Base-by-base conservation (phyloP, 192 early-diverging fungal species). In the Fimicolochytrium jonesii region DNA sequence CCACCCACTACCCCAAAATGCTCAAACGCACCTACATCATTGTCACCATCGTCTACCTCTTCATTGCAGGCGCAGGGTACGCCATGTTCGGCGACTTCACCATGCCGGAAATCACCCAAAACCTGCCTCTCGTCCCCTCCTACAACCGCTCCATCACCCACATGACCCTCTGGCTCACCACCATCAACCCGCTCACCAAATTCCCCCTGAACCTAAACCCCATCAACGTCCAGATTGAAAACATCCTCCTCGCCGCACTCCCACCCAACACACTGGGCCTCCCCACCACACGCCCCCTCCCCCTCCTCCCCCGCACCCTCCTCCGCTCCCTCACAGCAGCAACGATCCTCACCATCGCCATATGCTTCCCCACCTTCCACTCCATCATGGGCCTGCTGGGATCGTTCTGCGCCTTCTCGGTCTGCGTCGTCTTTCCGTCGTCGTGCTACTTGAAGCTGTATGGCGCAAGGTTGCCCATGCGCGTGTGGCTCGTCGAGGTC, bases 171-270 rank as follows among this genome's bases (percentile, higher is more conserved):
- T 75, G 69, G 46, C 64, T 90, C 4, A 75, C 86, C 26, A 80
- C 82, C 11, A 56, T 89, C 29, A 89, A 87, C 28, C 87, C 88
- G 6, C 47, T 86, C 34, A 87, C 88, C 26, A 89, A 89, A 59
- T 89, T 84, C 59, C 81, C 84, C 13, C 59, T 89, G 13, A 81
- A 73, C 42, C 43, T 87, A 35, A 85, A 78, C 17, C 87, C 87
- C 23, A 69, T 89, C 20, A 80, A 74, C 47, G 32, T 44, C 18
- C 31, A 51, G 26, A 17, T 64, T 13, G n/a, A n/a, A n/a, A n/a
- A n/a, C n/a, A n/a, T n/a, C n/a, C n/a, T n/a, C n/a, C n/a, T n/a
- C n/a, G n/a, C n/a, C n/a, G n/a, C n/a, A n/a, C n/a, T n/a, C n/a
- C n/a, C n/a, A n/a, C n/a, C n/a, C n/a, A n/a, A n/a, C n/a, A n/a